Base-by-base conservation (phyloP, 257 asterid species). In the Parsonsia alboflavescens region DNA sequence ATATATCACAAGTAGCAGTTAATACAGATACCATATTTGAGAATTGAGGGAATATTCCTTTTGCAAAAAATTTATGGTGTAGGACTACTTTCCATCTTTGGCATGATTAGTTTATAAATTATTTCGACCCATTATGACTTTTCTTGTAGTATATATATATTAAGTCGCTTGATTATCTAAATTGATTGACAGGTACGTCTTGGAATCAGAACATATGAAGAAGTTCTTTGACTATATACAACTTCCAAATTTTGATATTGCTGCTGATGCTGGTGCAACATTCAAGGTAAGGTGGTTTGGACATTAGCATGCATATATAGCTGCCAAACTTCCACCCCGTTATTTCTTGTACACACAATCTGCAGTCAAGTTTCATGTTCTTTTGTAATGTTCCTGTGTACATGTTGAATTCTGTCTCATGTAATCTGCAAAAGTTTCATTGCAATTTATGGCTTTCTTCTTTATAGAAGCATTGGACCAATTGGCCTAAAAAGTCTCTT, bases 191-290 rank as follows among this genome's bases (percentile, higher is more conserved):
- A 85, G 89, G 82, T 77, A 85, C 68, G 85, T 85, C 30, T 81
- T 85, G 83, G 83, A 85, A 68, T 79, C 89, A 2, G 84, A 83
- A 76, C 84, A 83, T 22, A 78, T 83, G 86, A 85, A 83, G 85
- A 83, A 83, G 76, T 85, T 85, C 70, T 85, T 83, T 61, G 83
- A 81, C 62, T 85, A 72, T 49, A 85, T 83, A 30, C 89, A 85
- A 65, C 82, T 79, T 10, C 83, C 89, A 48, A 85, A 85, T 81
- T 85, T 85, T 56, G 87, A 85, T 46, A 82, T 83, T 77, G 83
- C 89, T 81, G 85, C 89, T 53, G 87, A 81, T 79, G 89, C 89
- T 68, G 86, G 82, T 65, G 85, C 87, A 19, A 85, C 89, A 36
- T 85, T 85, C 61, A 85, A 85, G 87, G 89, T 85, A 46, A 46